phyloP scores from a whole-genome alignment of 192 early-diverging fungal species.

The Pecoramyces ruminantium region DNA sequence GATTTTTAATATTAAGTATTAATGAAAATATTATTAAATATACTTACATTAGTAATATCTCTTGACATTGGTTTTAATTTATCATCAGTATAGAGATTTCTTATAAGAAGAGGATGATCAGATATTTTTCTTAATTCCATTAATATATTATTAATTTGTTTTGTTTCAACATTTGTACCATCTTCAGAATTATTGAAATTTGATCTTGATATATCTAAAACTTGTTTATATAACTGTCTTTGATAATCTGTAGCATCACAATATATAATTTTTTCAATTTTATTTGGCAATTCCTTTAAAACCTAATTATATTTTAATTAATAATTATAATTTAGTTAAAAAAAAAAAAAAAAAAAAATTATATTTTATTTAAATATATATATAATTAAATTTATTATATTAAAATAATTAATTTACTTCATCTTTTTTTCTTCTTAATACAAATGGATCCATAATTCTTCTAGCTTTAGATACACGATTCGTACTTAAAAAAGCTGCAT shows the following conservation, averaged over 20 bases:
- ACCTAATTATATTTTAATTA: background rate
- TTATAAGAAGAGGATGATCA: conserved; percentile 64
- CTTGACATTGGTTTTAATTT: conserved; percentile 48
- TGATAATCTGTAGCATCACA: background rate
- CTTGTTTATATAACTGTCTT: background rate
- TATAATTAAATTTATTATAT: background rate
- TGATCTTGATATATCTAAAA: background rate
- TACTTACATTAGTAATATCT: conserved; percentile 25
- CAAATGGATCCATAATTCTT: conserved; percentile 75
- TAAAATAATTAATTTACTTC: conserved; percentile 4
- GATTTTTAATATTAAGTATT: background rate
- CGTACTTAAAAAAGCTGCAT: background rate
- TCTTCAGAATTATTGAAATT: background rate
- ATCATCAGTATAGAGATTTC: conserved; percentile 36
- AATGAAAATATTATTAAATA: too few relatives aligned
- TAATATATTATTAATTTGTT: conserved; percentile 17
- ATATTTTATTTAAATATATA: too few relatives aligned
- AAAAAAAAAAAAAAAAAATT: too few relatives aligned
- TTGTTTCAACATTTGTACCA: conserved; percentile 5
- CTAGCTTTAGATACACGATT: conserved; percentile 21
- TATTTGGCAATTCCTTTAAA: background rate
- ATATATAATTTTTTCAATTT: background rate
- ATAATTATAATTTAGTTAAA: too few relatives aligned
- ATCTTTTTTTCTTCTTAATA: conserved; percentile 62
- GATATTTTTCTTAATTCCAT: conserved; percentile 77